These are phyloP conservation scores for Toxicodendron radicans DNA, from an alignment of 345 rosid species.

Conservation along the genomic window DNA sequence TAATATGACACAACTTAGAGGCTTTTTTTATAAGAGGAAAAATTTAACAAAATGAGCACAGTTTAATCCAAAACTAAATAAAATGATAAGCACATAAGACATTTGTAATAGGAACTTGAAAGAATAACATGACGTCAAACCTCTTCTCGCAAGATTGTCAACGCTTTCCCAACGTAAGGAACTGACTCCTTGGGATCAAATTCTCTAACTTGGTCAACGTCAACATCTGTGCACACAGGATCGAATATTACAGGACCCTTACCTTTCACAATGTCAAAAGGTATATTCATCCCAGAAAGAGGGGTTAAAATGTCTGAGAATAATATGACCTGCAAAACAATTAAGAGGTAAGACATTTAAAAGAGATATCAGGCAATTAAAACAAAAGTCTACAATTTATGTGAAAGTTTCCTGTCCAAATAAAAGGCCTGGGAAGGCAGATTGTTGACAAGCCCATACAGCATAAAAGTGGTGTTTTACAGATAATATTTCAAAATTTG, in stretches of 20 bases:
- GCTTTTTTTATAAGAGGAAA: constrained; percentile 5
- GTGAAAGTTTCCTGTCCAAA: constrained; percentile 12
- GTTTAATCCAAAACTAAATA: neutral
- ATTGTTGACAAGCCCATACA: neutral
- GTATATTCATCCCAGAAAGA: constrained; percentile 98
- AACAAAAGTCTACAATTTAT: neutral
- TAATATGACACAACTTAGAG: neutral
- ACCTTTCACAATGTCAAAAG: constrained; percentile 94
- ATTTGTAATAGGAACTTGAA: constrained; percentile 7
- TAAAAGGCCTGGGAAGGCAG: neutral
- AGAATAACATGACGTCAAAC: constrained; percentile 28
- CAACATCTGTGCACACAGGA: constrained; percentile 69
- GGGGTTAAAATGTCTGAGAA: constrained; percentile 98
- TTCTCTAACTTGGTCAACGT: constrained; percentile 78
- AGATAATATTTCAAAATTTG: constrained; percentile 1
- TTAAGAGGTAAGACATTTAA: constrained; percentile 8
- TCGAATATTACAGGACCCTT: constrained; percentile 90
- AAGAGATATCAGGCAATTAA: neutral
- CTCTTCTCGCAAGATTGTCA: constrained; percentile 82
- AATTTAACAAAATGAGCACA: constrained; percentile 1
- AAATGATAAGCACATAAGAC: constrained; percentile 8
- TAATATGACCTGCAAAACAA: constrained; percentile 70
- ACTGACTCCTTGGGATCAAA: constrained; percentile 83
- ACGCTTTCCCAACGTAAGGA: constrained; percentile 95
- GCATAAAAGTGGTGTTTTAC: neutral